Conservation (phyloP, 2,329 filamentous ascomycete species). For the Arthrobotrys megalospora region DNA sequence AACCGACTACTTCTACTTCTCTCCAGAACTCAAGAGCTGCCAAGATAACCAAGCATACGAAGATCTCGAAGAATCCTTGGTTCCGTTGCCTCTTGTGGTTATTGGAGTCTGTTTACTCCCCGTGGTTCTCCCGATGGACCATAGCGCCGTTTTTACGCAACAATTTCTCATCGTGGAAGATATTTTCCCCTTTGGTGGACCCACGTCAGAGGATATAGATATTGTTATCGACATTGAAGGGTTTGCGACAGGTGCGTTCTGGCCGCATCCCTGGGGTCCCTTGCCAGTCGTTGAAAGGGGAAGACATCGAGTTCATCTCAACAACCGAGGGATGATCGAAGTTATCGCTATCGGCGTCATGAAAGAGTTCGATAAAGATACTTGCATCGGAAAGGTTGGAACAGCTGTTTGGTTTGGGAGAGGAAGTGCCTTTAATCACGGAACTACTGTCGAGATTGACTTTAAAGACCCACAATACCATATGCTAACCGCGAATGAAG, state of each 20-base stretch:
- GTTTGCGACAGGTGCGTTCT: slow-evolving; percentile 38
- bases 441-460: slow-evolving; percentile 38
- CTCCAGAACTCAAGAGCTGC: slow-evolving; percentile 32
- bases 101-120: slow-evolving; percentile 46
- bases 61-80: slow-evolving; percentile 34
- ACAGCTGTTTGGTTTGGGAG: slow-evolving; percentile 43
- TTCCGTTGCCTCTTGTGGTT: slow-evolving; percentile 28
- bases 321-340: slow-evolving; percentile 41
- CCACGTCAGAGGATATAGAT: slow-evolving; percentile 30
- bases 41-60: slow-evolving; percentile 27
- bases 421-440: slow-evolving; percentile 45
- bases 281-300: slow-evolving; percentile 49
- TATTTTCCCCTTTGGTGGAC: slow-evolving; percentile 27
- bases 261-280: slow-evolving; percentile 46
- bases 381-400: slow-evolving; percentile 28
- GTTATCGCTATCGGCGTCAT: slow-evolving; percentile 36
- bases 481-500: slow-evolving; percentile 21
- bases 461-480: slow-evolving; percentile 35
- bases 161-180: slow-evolving; percentile 55
- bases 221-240: slow-evolving; percentile 55
- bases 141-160: slow-evolving; percentile 21
- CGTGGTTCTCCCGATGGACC: slow-evolving; percentile 41
- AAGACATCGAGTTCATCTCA: slow-evolving; percentile 27
- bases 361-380: slow-evolving; percentile 34
- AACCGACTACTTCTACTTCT: slow-evolving; percentile 26